Evolutionary conservation across 2,329 filamentous ascomycete genomes (phyloP).

Genomic region (Fusarium sp.): DNA sequence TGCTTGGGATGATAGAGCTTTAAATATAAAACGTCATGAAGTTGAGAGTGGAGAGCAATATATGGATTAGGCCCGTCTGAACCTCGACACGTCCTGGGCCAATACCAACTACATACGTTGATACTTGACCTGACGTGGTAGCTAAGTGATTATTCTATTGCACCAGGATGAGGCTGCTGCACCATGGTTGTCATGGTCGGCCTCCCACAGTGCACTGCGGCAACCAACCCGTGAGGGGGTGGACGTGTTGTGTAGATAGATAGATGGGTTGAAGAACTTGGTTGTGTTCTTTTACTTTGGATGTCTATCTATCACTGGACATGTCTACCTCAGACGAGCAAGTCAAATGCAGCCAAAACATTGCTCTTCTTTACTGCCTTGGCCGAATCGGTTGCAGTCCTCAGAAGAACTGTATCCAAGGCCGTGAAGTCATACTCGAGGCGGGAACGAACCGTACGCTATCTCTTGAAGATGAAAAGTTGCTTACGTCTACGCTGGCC

Average conservation of each 20-base stretch:
- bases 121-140: too few species aligned
- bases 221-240: too few species aligned
- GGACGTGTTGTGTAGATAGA: neutral
- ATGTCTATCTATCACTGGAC: neutral
- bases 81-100: too few species aligned
- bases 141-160: too few species aligned
- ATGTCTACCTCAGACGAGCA: neutral
- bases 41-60: neutral
- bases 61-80: too few species aligned
- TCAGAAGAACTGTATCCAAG: neutral
- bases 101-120: too few species aligned
- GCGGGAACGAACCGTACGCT: neutral
- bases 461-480: slow-evolving; percentile 28
- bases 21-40: slow-evolving; percentile 39
- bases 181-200: too few species aligned
- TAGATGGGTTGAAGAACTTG: neutral
- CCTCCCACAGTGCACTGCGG: too few species aligned
- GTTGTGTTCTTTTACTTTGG: neutral
- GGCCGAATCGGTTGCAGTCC: slow-evolving; percentile 5
- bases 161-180: too few species aligned
- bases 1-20: slow-evolving; percentile 38
- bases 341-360: slow-evolving; percentile 12
- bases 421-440: neutral
- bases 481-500: slow-evolving; percentile 26
- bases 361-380: slow-evolving; percentile 32